Base-by-base conservation (phyloP, 2,329 filamentous ascomycete genomes). In the Zarea fungicola region DNA sequence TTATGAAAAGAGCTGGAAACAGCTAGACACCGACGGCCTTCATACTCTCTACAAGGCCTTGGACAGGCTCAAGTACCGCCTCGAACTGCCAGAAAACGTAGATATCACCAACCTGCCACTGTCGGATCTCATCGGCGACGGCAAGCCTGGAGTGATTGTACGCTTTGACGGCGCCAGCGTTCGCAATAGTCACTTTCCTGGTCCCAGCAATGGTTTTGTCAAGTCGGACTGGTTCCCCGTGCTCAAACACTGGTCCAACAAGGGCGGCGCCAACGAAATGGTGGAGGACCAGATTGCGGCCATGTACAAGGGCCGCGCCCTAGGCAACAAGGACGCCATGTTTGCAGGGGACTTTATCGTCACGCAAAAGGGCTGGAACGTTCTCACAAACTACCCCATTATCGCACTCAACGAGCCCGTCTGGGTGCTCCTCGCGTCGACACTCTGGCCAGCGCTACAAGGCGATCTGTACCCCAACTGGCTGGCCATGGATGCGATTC, bases 401-500 rank as follows among this genome's bases (percentile, higher is more conserved):
- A 48, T 46, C 16, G 19, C 49, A 1, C 39, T 59, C 32, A 54
- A 54, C 22, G 10, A 42, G 7, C 11, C 13, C 2, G 49, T 57
- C 10, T 63, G 61, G 59, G 40, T 36, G 6, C 31, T 49, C 8
- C 49, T 64, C 41, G 61, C 55, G 44, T 13, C 40, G 7, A 43
- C 55, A 8, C 35, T 62, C 18, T 67, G 64, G 62, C 39, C 49
- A 1, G 46, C 18, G 4, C 43, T 62, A 5, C 58, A 52, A 2
- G 55, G 53, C 31, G 9, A 51, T 9, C 41, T 43, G 9, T 67
- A 65, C 39, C 64, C 65, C 8, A 67, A 64, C 49, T 66, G 64
- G 64, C 48, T 67, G 26, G 54, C 58, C 18, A 52, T 65, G 39
- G 63, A 66, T 31, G 51, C 50, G 13, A 54, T 66, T 14, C 55